Conservation (phyloP, 768 basidiomycete genomes). For the Podaxis sp. region DNA sequence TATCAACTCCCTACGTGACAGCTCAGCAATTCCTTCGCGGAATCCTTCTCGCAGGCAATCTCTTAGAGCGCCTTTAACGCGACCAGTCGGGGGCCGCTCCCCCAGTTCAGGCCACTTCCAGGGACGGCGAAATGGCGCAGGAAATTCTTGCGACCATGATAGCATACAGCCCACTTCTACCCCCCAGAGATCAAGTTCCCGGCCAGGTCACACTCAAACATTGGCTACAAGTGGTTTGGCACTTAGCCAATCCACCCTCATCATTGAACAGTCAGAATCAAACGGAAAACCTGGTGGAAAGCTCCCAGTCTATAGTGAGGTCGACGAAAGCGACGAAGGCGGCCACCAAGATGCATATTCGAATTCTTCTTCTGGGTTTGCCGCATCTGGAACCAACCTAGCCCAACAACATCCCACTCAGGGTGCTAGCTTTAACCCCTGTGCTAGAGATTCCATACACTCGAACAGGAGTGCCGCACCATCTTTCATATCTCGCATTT, state of each 20-base stretch:
- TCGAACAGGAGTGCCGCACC: conserved; percentile 45
- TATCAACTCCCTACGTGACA: conserved; percentile 3
- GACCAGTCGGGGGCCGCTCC: conserved; percentile 2
- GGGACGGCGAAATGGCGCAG: background rate
- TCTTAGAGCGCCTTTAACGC: background rate
- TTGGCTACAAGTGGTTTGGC: background rate
- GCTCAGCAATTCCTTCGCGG: background rate
- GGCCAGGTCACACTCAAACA: background rate
- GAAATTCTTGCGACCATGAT: background rate
- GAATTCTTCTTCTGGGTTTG: background rate
- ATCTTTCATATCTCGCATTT: conserved; percentile 48
- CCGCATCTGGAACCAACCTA: background rate
- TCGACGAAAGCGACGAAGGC: background rate
- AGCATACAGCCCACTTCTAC: background rate
- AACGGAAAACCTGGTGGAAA: background rate
- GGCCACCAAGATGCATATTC: background rate
- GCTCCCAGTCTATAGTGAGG: background rate
- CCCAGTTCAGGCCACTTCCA: background rate
- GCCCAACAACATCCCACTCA: background rate
- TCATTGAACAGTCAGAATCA: background rate
- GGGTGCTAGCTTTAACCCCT: background rate
- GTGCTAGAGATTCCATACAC: conserved; percentile 34
- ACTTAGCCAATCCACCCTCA: conserved; percentile 2
- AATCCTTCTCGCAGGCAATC: background rate
- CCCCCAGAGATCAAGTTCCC: background rate